Base-by-base conservation (phyloP, 2,329 filamentous ascomycete genomes). In the Colletotrichum tamarilloi region DNA sequence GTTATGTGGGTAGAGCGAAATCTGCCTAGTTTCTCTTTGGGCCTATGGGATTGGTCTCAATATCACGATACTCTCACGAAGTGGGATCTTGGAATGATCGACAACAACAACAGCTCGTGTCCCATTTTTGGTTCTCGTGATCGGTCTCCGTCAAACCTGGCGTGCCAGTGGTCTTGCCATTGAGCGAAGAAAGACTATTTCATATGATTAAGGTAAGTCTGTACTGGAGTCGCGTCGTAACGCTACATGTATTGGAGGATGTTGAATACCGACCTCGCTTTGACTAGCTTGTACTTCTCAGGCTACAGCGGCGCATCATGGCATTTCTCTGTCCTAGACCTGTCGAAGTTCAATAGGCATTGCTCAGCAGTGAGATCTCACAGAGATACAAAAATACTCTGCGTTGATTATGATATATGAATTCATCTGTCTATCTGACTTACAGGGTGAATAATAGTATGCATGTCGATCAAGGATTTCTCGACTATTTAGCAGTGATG, bases 21-120 rank as follows among this genome's bases (percentile, higher is more conserved):
- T 70, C 66, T 60, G 53, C 70, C 69, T 72, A 12, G 52, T 14
- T 64, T 55, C 35, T 56, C n/a, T 16, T 67, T 26, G 64, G 49
- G 30, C 22, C 35, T 22, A 11, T 30, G 32, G 38, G 38, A 30
- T 26, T 26, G 22, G 57, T 56, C 57, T 52, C 19, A 24, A 28
- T 59, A 26, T 59, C n/a, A 49, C 42, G 42, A n/a, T n/a, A 49
- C 19, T n/a, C 42, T 49, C 42, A 49, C 42, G 19, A 49, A 7
- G 42, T 49, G 42, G 42, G 42, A 49, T 49, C 42, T 49, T 49
- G 42, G 19, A 49, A 49, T n/a, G 42, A 49, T 49, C 42, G 19
- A 49, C 42, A 11, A 49, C 42, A 19, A 49, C 3, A 49, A 19
- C 42, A 49, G 42, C 42, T 46, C 42, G 16, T 49, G 42, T 49